Percentiles rank a stretch among this genome's conserved stretches.
Conservation (phyloP, 2,329 filamentous ascomycete genomes). For the Neobulgaria alba region DNA sequence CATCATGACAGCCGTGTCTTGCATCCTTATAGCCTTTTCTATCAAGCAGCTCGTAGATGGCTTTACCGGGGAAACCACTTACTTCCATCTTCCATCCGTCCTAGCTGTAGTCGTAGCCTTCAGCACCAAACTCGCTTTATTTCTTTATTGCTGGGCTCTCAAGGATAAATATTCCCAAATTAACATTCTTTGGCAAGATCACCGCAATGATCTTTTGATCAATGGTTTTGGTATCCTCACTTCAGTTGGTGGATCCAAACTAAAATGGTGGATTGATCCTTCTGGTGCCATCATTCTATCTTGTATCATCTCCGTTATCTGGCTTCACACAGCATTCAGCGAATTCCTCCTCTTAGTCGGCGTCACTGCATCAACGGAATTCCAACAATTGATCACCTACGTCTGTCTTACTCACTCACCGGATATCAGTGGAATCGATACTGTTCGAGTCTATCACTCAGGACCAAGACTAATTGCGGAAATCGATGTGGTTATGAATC, state of each 20-base stretch:
- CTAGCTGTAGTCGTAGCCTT: constrained; percentile 82
- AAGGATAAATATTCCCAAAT: constrained; percentile 89
- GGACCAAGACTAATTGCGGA: constrained; percentile 86
- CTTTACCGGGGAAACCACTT: constrained; percentile 32
- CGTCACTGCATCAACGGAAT: constrained; percentile 75
- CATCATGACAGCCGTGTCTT: constrained; percentile 85
- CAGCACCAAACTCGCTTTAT: constrained; percentile 70
- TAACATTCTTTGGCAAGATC: constrained; percentile 90
- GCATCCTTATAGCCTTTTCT: constrained; percentile 88
- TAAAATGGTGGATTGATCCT: constrained; percentile 92
- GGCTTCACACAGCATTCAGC: constrained; percentile 75
- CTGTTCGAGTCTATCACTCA: constrained; percentile 86
- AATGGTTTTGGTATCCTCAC: constrained; percentile 91
- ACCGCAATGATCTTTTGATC: constrained; percentile 94
- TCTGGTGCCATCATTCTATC: constrained; percentile 82
- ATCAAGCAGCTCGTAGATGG: constrained; percentile 56
- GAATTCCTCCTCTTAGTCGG: constrained; percentile 92
- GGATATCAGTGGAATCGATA: constrained; percentile 78
- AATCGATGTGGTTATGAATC: constrained; percentile 92
- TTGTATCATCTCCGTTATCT: constrained; percentile 66
- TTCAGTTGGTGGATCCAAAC: constrained; percentile 80
- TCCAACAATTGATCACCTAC: constrained; percentile 91
- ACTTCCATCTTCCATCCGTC: constrained; percentile 73
- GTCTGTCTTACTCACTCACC: constrained; percentile 89
- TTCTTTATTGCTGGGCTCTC: constrained; percentile 86